phyloP scores from a whole-genome alignment of 2,329 filamentous ascomycete genomes.

The Beauveria brongniartii region DNA sequence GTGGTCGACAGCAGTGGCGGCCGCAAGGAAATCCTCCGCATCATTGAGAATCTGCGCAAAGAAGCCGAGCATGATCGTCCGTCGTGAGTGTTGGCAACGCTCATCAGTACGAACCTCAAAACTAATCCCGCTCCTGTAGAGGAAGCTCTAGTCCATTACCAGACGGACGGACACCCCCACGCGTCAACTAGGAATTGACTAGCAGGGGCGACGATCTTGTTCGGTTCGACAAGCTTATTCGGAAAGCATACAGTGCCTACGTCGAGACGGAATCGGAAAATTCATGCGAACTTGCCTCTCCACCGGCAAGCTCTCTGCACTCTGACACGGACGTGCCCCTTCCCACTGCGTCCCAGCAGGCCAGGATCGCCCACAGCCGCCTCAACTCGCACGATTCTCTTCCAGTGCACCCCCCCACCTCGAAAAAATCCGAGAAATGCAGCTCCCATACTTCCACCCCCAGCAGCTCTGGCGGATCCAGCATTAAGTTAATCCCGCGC shows the following conservation, averaged over 20 bases:
- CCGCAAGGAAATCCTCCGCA: slow-evolving; percentile 82
- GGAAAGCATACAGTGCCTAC: not conserved
- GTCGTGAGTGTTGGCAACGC: slow-evolving; percentile 52
- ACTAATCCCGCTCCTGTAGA: slow-evolving; percentile 15
- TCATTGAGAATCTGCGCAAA: slow-evolving; percentile 78
- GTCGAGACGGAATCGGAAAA: not conserved
- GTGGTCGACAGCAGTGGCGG: slow-evolving; percentile 72
- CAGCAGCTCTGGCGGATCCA: not conserved
- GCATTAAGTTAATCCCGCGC: not conserved
- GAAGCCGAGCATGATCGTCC: slow-evolving; percentile 70
- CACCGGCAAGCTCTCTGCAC: not conserved
- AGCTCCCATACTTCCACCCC: not conserved
- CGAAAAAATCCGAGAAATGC: not conserved
- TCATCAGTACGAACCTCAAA: not conserved
- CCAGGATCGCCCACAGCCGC: not conserved
- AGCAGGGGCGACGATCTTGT: slow-evolving; percentile 24
- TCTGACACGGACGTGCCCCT: not conserved
- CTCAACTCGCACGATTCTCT: not conserved
- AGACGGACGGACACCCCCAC: slow-evolving; percentile 31
- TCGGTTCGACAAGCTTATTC: slow-evolving; percentile 19
- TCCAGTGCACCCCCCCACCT: no score
- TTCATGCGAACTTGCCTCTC: not conserved
- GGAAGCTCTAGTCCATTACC: slow-evolving; percentile 31
- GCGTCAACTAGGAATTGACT: slow-evolving; percentile 32
- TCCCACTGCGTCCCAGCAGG: not conserved